Evolutionary conservation across 164 flowering plant genomes (phyloP).

Genomic region (Chimonanthus salicifolius): DNA sequence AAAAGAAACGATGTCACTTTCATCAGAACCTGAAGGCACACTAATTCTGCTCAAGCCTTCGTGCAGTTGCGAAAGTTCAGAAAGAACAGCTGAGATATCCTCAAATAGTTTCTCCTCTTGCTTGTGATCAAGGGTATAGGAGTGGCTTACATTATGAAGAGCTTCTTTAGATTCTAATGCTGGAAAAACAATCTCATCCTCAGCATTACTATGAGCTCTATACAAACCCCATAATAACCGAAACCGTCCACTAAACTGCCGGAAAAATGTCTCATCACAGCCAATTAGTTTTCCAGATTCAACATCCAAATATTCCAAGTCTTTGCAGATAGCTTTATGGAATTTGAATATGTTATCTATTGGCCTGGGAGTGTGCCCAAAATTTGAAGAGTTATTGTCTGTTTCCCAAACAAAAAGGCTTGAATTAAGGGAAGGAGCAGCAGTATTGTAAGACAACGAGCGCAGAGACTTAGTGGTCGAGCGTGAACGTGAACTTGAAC

Average conservation of each 20-base stretch:
- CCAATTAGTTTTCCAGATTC: conserved; percentile 84
- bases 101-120: conserved; percentile 85
- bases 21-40: conserved; percentile 14
- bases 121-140: conserved; percentile 89
- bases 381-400: conserved; percentile 37
- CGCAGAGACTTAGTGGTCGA: conserved; percentile 63
- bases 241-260: conserved; percentile 87
- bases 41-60: conserved; percentile 30
- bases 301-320: conserved; percentile 85
- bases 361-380: conserved; percentile 49
- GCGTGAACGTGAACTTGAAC: conserved; percentile 46
- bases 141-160: conserved; percentile 92
- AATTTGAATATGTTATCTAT: conserved; percentile 88
- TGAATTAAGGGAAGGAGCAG: conserved; percentile 77
- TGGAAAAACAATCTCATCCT: conserved; percentile 96
- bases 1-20: conserved; percentile 15
- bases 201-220: conserved; percentile 95
- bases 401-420: conserved; percentile 88
- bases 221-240: conserved; percentile 84
- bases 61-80: conserved; percentile 57
- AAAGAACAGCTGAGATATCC: conserved; percentile 68
- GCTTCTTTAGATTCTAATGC: conserved; percentile 89
- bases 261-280: conserved; percentile 56
- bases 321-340: conserved; percentile 91
- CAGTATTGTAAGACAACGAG: conserved; percentile 51